Conservation (phyloP, 2,329 filamentous ascomycete species). For the Nannizzia gypsea region DNA sequence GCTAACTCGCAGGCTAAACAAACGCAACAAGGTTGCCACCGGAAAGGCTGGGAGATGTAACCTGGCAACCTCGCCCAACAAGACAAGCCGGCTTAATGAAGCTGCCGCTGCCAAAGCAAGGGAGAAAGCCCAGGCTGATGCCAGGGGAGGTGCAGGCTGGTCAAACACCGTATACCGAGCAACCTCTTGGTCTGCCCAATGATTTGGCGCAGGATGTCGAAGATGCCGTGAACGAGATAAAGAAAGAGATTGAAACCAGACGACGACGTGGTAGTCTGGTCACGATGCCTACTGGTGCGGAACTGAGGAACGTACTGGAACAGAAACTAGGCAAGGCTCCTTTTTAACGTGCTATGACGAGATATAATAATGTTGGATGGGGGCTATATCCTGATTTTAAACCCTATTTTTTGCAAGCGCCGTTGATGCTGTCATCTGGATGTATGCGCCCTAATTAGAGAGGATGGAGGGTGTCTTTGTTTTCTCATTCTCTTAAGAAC, state of each 20-base stretch:
- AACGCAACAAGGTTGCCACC: conserved; percentile 30
- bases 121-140: background rate
- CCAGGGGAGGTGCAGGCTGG: conserved; percentile 7
- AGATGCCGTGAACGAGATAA: conserved; percentile 65
- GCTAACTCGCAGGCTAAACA: conserved; percentile 48
- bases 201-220: conserved; percentile 66
- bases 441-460: background rate
- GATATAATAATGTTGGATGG: background rate
- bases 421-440: no score
- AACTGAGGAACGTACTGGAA: conserved; percentile 43
- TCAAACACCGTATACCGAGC: conserved; percentile 20
- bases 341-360: background rate
- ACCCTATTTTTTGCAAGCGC: no score
- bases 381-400: background rate
- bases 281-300: conserved; percentile 36
- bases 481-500: background rate
- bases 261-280: conserved; percentile 36
- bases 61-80: conserved; percentile 11
- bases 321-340: conserved; percentile 38
- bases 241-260: conserved; percentile 56
- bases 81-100: conserved; percentile 9
- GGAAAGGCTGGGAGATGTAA: background rate
- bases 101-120: background rate
- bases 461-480: background rate
- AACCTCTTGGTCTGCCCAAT: conserved; percentile 61